These are phyloP conservation scores for Solanum appendiculatum DNA, from an alignment of 257 asterid species.

Conservation along the genomic window DNA sequence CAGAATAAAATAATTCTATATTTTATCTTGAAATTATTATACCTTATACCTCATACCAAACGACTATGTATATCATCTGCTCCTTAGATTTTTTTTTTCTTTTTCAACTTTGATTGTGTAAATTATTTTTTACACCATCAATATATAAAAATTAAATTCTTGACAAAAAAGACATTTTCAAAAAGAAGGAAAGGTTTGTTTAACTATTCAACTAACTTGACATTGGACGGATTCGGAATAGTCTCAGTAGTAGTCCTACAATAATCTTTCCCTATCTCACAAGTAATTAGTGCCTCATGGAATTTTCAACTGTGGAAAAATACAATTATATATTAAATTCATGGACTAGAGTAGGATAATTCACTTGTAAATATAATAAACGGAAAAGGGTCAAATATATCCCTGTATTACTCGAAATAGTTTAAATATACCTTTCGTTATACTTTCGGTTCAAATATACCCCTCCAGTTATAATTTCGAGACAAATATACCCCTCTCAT, in stretches of 20 bases:
- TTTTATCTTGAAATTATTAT: rapidly evolving
- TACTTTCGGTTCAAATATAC: too few relatives aligned
- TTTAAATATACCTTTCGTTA: too few relatives aligned
- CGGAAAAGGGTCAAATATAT: too few relatives aligned
- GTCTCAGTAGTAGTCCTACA: neutral
- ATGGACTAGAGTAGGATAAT: neutral
- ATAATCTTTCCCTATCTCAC: neutral
- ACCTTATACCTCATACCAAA: rapidly evolving
- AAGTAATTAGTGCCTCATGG: neutral
- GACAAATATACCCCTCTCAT: too few relatives aligned
- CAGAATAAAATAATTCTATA: rapidly evolving
- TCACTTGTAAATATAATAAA: neutral
- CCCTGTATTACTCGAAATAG: too few relatives aligned
- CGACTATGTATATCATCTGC: too few relatives aligned
- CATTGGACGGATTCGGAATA: neutral
- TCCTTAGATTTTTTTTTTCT: too few relatives aligned
- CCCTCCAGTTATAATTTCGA: too few relatives aligned
- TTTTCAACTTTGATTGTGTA: neutral
- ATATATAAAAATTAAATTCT: neutral
- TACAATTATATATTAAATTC: neutral
- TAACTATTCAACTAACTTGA: neutral
- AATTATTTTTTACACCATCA: neutral
- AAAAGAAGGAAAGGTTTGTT: neutral
- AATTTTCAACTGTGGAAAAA: neutral
- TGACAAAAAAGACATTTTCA: neutral